A percentile compares a stretch with the other conserved stretches of the same genome.
These are phyloP conservation scores for Plectosphaerella plurivora DNA, from an alignment of 2,329 filamentous ascomycete genomes.

Conservation along the genomic window DNA sequence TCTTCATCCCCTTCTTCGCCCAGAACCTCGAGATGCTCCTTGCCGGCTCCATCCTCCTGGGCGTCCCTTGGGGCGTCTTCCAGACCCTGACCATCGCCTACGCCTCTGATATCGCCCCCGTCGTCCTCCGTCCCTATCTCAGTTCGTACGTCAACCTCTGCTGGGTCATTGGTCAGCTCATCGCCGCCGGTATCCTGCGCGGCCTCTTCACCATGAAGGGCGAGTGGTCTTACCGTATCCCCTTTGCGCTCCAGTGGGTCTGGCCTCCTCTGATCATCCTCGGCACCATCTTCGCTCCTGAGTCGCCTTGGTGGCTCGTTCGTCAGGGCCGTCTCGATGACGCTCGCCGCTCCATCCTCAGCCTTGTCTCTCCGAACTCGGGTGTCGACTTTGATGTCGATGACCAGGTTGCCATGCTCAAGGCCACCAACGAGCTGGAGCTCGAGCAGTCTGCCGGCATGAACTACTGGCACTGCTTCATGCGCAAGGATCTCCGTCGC, in stretches of 20 bases:
- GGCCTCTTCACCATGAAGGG: conserved; percentile 29
- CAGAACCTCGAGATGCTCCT: conserved; percentile 34
- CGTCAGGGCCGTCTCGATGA: conserved; percentile 32
- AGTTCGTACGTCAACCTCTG: conserved; percentile 45
- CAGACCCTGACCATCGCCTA: conserved; percentile 43
- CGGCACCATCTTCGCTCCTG: conserved; percentile 38
- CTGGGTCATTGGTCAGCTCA: conserved; percentile 44
- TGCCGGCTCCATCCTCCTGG: conserved; percentile 39
- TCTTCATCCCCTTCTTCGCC: conserved; percentile 46
- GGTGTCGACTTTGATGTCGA: conserved; percentile 30
- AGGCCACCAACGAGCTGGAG: conserved; percentile 45
- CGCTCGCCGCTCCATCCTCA: conserved; percentile 30
- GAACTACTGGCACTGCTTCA: conserved; percentile 43
- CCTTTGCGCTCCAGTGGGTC: conserved; percentile 45
- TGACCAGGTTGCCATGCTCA: conserved; percentile 45
- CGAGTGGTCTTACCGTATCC: conserved; percentile 42
- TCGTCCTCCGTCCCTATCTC: conserved; percentile 42
- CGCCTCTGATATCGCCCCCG: conserved; percentile 41
- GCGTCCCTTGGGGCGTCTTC: conserved; percentile 42
- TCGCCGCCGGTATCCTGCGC: conserved; percentile 37
- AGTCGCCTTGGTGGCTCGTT: conserved; percentile 47
- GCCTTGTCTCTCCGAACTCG: conserved; percentile 28
- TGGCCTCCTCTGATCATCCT: conserved; percentile 41
- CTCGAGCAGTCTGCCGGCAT: conserved; percentile 32
- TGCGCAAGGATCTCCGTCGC: conserved; percentile 37